phyloP scores from a whole-genome alignment of 108 stramenopile genomes.

The Heterococcus sp. region DNA sequence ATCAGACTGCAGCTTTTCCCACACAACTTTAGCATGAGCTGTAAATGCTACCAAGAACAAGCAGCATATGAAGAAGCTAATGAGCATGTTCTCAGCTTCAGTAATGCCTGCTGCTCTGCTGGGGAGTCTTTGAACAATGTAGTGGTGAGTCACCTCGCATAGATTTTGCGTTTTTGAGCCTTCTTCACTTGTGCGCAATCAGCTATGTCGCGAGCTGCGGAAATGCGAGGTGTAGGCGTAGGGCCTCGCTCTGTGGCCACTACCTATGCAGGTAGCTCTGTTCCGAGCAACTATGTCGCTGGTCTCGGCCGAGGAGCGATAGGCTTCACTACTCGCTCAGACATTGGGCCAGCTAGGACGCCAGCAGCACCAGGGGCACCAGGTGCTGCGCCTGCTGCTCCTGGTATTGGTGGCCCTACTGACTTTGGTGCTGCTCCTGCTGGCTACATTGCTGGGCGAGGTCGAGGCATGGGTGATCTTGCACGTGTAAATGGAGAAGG shows the following conservation, averaged over 20 bases:
- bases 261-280: neutral
- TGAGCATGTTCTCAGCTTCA: neutral
- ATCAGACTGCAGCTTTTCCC: no score
- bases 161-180: no score
- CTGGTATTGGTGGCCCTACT: conserved; percentile 14
- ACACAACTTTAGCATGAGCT: no score
- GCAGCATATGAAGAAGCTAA: neutral
- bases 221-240: neutral
- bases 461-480: conserved; percentile 66
- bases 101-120: neutral
- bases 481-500: conserved; percentile 42
- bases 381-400: conserved; percentile 2
- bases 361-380: conserved; percentile 3
- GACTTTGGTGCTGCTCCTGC: conserved; percentile 70
- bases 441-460: conserved; percentile 79
- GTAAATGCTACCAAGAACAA: neutral
- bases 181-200: no score
- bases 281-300: conserved; percentile 76
- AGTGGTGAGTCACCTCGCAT: no score
- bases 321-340: conserved; percentile 92
- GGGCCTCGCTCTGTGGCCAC: neutral
- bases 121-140: no score
- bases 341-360: conserved; percentile 76
- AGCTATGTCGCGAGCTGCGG: neutral
- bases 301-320: conserved; percentile 93